Evolutionary conservation across 192 early-diverging fungal species (phyloP).

Genomic region (Mortierella antarctica): DNA sequence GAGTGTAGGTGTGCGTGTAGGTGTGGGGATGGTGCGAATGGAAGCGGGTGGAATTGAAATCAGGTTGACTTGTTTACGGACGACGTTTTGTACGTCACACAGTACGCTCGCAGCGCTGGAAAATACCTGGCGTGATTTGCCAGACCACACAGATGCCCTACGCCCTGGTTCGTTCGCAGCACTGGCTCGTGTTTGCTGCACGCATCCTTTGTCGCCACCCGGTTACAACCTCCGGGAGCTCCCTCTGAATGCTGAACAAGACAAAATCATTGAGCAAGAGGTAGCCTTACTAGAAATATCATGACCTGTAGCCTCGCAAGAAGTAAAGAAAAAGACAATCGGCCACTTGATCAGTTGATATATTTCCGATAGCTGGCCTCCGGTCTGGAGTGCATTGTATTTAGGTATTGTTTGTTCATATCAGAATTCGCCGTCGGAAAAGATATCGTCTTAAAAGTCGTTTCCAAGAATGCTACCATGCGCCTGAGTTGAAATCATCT

Average conservation of each 20-base stretch:
- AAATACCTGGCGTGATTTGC: not conserved
- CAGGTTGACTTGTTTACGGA: not conserved
- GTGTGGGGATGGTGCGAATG: not conserved
- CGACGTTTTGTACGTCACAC: slow-evolving; percentile 4
- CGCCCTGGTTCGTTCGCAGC: no score
- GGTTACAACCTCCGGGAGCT: not conserved
- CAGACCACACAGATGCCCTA: no score
- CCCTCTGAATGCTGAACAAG: not conserved
- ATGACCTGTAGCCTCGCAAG: no score
- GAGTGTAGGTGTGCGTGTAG: not conserved
- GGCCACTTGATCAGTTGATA: no score
- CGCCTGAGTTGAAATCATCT: slow-evolving; percentile 63
- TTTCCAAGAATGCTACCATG: slow-evolving; percentile 25
- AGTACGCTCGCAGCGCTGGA: not conserved
- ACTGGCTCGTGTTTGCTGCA: no score
- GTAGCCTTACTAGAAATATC: not conserved
- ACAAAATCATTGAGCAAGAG: not conserved
- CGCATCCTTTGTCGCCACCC: no score
- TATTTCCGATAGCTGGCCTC: not conserved
- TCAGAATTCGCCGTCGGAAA: no score
- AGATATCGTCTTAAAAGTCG: slow-evolving; percentile 16
- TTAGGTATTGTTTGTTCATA: slow-evolving; percentile 1
- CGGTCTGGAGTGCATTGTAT: not conserved
- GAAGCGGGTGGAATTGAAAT: not conserved
- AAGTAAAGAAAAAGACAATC: no score